Evolutionary conservation across 768 basidiomycete genomes (phyloP), one percentile per base, ranked within the genome.

Genomic region (Podaxis pistillaris): DNA sequence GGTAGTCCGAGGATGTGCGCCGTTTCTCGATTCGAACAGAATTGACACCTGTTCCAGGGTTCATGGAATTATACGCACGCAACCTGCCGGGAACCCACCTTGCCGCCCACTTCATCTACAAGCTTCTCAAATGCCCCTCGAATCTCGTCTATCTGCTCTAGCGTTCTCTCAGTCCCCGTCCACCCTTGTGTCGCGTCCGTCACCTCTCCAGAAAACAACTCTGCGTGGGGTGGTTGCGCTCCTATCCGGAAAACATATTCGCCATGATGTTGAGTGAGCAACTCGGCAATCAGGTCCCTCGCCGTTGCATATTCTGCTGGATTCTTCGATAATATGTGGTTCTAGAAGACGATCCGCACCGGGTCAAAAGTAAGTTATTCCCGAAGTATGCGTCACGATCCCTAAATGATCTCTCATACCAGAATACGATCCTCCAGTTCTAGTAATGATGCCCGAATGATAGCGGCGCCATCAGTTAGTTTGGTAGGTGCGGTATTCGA

Each of bases 241-340:
- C 93, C 93, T 71, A 94, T 81, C 67, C 87, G 84, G 59, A 93
- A 76, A 28, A 93, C 77, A 72, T 88, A 88, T 72, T 94, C 92
- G 15, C 92, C 92, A 62, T 81, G 81, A 63, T 81, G 77, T 56
- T 81, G 85, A 3, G 89, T 93, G 60, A 93, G 75, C 38, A 92
- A 75, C 5, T 80, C 79, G 22, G 91, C 87, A 56, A 93, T 70
- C 56, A 82, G 73, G 71, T 89, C 88, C 47, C 86, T 84, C 12
- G 88, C 90, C 37, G 72, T 67, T 53, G 87, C 83, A 64, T 81
- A 74, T 59, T 85, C 79, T 19, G 72, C 68, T 11, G 74, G 67
- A 52, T 74, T 67, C 28, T 75, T 71, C 2, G 83, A 82, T 37
- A 83, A 70, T 37, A 88, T 71, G 36, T 83, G 68, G 2, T 68